Evolutionary conservation across 805 yeast genomes (phyloP), one percentile per base, ranked within the genome.

Genomic region (Yarrowia divulgata): DNA sequence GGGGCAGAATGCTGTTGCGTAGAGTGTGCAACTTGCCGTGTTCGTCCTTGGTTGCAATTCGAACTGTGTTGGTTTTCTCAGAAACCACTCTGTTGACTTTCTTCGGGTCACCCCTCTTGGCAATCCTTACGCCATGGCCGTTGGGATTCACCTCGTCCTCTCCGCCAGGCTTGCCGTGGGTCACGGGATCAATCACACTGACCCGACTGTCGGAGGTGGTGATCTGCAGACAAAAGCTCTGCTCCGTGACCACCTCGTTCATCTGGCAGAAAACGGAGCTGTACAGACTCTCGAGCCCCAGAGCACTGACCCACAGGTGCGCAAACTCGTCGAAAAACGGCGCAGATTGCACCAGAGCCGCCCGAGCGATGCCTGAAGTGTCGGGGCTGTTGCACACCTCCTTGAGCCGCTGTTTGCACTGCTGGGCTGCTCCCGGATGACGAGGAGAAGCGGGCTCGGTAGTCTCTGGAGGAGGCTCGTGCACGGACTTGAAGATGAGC

Each of bases 301-400:
- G 57, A 8, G 68, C 46, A 13, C 63, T 29, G 37, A 72, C 69
- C 74, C 74, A 73, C 16, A 69, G 40, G 13, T 62, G 45, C 8
- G 74, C 73, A 68, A 72, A 72, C 39, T 69, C 71, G 64, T 73
- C 74, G 45, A 72, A 73, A 23, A 72, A 72, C 8, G 35, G 48
- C 3, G 70, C 71, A 7, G 70, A 69, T 23, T 68, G 58, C 1
- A 71, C 70, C n/a, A 72, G 40, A 2, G 69, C 73, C 0, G 73
- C 72, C n/a, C 72, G 66, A 29, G 73, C 72, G 0, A 71, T 64
- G 18, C 72, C 73, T 12, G 73, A 57, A 5, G 63, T 57, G 48
- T 42, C 63, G 18, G 63, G 63, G n/a, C 63, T 57, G 48, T n/a
- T 57, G 16, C 63, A 40, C 37, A 57, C 63, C 37, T 57, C 48